Percentiles rank a stretch among this genome's conserved stretches.
Evolutionary conservation across 768 basidiomycete genomes (phyloP).

Genomic region (Clitopilus hobsonii): DNA sequence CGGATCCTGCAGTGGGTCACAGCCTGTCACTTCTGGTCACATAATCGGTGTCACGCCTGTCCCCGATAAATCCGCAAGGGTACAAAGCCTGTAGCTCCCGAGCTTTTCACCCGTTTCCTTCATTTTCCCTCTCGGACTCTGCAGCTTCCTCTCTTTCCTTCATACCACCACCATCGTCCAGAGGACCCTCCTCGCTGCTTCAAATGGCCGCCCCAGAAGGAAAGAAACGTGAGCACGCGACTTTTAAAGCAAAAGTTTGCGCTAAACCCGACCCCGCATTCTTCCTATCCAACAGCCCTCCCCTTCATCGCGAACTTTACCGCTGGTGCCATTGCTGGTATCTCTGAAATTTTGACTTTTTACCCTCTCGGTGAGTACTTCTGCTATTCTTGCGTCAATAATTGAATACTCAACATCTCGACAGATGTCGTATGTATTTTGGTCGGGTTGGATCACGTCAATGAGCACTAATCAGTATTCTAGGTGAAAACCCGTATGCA

Average conservation of each 20-base stretch:
- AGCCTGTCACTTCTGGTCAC: slow-evolving; percentile 13
- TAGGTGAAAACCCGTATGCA: slow-evolving; percentile 99
- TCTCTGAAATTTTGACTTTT: slow-evolving; percentile 79
- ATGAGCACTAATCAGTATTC: slow-evolving; percentile 1
- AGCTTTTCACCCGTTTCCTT: neutral
- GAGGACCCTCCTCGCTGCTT: neutral
- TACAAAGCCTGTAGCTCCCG: neutral
- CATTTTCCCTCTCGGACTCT: slow-evolving; percentile 3
- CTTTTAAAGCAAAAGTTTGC: neutral
- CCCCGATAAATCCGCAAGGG: slow-evolving; percentile 16
- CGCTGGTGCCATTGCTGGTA: slow-evolving; percentile 94
- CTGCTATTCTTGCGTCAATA: neutral
- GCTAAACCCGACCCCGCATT: neutral
- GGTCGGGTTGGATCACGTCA: slow-evolving; percentile 6
- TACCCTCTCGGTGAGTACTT: slow-evolving; percentile 76
- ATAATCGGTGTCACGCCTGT: slow-evolving; percentile 6
- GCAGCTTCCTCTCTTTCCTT: slow-evolving; percentile 1
- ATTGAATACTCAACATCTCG: neutral
- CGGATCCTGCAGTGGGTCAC: slow-evolving; percentile 16
- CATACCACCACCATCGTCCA: neutral
- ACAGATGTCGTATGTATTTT: slow-evolving; percentile 76
- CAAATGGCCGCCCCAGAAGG: slow-evolving; percentile 20
- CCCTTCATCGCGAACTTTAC: slow-evolving; percentile 88
- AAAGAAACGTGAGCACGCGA: slow-evolving; percentile 25
- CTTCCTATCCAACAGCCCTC: slow-evolving; percentile 45